Conservation (phyloP, 192 early-diverging fungal genomes). For the Fimicolochytrium jonesii region DNA sequence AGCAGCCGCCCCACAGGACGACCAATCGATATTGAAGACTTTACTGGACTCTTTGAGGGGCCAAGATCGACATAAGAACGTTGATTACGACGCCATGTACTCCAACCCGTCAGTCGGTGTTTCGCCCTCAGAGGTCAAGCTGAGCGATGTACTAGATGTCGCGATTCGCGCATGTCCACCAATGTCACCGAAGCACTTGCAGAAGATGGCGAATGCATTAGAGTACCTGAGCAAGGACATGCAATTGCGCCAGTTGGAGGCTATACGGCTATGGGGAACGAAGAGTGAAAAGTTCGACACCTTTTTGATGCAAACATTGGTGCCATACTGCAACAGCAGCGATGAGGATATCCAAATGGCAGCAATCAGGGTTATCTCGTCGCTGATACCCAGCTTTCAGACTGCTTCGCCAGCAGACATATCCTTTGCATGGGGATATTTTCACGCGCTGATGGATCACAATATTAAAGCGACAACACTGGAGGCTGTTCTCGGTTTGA, state of each 20-base stretch:
- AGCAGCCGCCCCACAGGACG: not conserved
- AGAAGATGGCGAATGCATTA: slow-evolving; percentile 49
- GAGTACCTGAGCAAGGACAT: slow-evolving; percentile 41
- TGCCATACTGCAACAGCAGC: slow-evolving; percentile 37
- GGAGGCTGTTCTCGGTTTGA: slow-evolving; percentile 22
- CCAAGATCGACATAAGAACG: not conserved
- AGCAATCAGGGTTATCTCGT: slow-evolving; percentile 34
- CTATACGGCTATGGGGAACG: slow-evolving; percentile 46
- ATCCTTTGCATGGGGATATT: slow-evolving; percentile 45
- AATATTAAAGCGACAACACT: slow-evolving; percentile 24
- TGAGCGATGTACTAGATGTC: slow-evolving; percentile 33
- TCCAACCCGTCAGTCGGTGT: slow-evolving; percentile 28
- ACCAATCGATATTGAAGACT: slow-evolving; percentile 9
- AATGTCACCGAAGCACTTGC: slow-evolving; percentile 34
- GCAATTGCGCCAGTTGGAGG: slow-evolving; percentile 46
- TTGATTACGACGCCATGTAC: slow-evolving; percentile 17
- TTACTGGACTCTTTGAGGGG: slow-evolving; percentile 19
- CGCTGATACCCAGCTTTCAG: slow-evolving; percentile 37
- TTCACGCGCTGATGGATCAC: slow-evolving; percentile 35
- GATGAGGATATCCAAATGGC: slow-evolving; percentile 49
- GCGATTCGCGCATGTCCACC: slow-evolving; percentile 34
- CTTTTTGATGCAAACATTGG: slow-evolving; percentile 50
- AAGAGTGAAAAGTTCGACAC: slow-evolving; percentile 50
- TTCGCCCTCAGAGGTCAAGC: not conserved
- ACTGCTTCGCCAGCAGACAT: slow-evolving; percentile 39